Evolutionary conservation across 306 rosid genomes (phyloP).

Genomic region (Phaseolus lunatus): DNA sequence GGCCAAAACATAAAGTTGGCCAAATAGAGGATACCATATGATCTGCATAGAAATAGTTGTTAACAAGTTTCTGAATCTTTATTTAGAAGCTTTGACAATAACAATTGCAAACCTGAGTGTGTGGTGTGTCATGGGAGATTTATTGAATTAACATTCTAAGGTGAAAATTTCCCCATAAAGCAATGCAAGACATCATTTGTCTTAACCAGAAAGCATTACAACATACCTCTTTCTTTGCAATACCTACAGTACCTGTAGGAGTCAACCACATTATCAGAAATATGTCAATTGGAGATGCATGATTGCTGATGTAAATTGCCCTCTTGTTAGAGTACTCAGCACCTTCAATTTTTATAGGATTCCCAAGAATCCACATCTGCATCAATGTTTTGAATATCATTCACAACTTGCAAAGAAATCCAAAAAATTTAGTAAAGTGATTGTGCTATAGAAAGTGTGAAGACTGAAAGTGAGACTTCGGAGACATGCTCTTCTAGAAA

Average conservation of each 20-base stretch:
- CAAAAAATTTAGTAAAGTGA: background rate
- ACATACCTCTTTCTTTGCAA: constrained; percentile 73
- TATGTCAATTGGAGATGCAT: constrained; percentile 74
- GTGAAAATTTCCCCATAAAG: background rate
- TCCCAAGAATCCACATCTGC: constrained; percentile 78
- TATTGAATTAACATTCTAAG: constrained; percentile 5
- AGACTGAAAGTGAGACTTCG: background rate
- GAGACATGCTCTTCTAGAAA: background rate
- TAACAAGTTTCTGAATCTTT: background rate
- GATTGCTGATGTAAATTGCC: constrained; percentile 72
- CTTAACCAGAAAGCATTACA: constrained; percentile 22
- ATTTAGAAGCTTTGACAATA: constrained; percentile 6
- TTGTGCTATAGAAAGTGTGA: background rate
- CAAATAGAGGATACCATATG: constrained; percentile 72
- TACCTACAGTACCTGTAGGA: constrained; percentile 68
- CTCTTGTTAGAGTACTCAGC: constrained; percentile 53
- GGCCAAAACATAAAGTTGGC: constrained; percentile 69
- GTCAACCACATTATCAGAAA: constrained; percentile 70
- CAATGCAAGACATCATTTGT: background rate
- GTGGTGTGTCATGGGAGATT: background rate
- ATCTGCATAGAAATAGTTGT: constrained; percentile 52
- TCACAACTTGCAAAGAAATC: constrained; percentile 31
- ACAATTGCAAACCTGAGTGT: background rate
- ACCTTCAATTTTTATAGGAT: constrained; percentile 69
- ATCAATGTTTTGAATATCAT: constrained; percentile 5